Evolutionary conservation across 2,329 filamentous ascomycete species (phyloP), one percentile per base, ranked within the genome.

Genomic region (Aaosphaeria arxii): DNA sequence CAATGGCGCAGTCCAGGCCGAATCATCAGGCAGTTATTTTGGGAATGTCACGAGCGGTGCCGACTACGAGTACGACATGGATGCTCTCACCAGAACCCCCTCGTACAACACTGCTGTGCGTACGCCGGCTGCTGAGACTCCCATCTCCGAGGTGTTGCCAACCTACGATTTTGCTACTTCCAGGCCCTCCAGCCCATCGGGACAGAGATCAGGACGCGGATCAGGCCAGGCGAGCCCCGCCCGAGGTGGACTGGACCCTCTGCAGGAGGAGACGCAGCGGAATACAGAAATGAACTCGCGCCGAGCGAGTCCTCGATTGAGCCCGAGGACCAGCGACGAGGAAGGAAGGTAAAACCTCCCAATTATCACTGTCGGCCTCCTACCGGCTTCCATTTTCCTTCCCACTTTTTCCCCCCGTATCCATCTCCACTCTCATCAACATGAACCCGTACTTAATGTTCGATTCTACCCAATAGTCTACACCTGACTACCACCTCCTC

Each of bases 61-160:
- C 17, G 17, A 24, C 17, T 24, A 24, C 17, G 46, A 70, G 44
- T 77, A 72, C 55, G 73, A 79, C 57, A 71, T 78, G 67, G 70
- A 72, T 38, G 70, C 69, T 31, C 66, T 80, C 1, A 64, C 70
- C 4, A 71, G 76, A 33, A 77, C 77, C 1, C 77, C 77, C 6
- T 77, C 74, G 42, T 80, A 80, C 55, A 74, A 74, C 58, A 76
- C 76, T 1, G 76, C 76, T 6, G 63, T 78, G 6, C 69, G 74
- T 31, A 76, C 74, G 1, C 73, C 74, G 1, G 33, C 9, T 36
- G 69, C 68, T 2, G 55, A 69, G 11, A 74, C 72, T 7, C 74
- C 73, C 2, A 68, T 69, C 40, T 66, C 61, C 24, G 71, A 73
- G 43, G 68, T 65, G 9, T 69, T 74, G 1, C 75, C 75, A 2